A percentile compares a stretch with the other conserved stretches of the same genome.
Conservation (phyloP, 192 early-diverging fungal genomes). For the Backusella australiensis region DNA sequence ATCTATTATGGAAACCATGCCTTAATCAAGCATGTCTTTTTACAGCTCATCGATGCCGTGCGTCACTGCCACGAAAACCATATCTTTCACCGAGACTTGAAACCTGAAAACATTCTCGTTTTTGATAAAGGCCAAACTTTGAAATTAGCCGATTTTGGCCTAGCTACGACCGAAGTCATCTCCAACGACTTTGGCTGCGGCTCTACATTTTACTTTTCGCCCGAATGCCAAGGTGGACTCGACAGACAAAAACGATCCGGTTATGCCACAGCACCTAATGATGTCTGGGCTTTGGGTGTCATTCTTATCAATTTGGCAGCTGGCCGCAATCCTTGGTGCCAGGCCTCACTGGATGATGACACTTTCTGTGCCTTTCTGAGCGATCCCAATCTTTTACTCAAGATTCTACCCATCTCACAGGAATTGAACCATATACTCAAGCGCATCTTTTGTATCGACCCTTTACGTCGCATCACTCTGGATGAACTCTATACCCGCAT, state of each 20-base stretch:
- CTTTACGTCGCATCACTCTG: constrained; percentile 50
- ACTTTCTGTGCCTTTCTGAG: constrained; percentile 72
- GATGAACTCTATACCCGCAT: constrained; percentile 41
- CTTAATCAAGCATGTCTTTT: constrained; percentile 78
- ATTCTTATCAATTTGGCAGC: constrained; percentile 87
- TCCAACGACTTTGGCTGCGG: constrained; percentile 90
- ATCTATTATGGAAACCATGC: constrained; percentile 70
- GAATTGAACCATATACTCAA: constrained; percentile 69
- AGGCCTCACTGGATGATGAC: constrained; percentile 67
- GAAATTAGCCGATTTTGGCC: constrained; percentile 92
- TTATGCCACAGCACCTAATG: constrained; percentile 70
- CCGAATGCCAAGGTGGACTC: constrained; percentile 67
- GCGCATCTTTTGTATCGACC: constrained; percentile 73
- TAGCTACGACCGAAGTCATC: constrained; percentile 77
- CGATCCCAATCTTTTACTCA: constrained; percentile 60
- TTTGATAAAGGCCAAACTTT: constrained; percentile 59
- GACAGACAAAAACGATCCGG: constrained; percentile 34
- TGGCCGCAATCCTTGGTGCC: constrained; percentile 81
- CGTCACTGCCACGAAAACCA: constrained; percentile 66
- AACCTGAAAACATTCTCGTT: constrained; percentile 75
- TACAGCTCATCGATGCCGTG: constrained; percentile 85
- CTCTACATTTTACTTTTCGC: constrained; percentile 60
- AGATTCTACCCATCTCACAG: constrained; percentile 64
- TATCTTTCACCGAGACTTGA: constrained; percentile 91
- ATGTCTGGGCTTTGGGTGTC: constrained; percentile 88